Percentiles rank a stretch among this genome's conserved stretches.
These are phyloP conservation scores for Eragrostis curvula DNA, from an alignment of 176 grass and related monocot species.

Conservation along the genomic window DNA sequence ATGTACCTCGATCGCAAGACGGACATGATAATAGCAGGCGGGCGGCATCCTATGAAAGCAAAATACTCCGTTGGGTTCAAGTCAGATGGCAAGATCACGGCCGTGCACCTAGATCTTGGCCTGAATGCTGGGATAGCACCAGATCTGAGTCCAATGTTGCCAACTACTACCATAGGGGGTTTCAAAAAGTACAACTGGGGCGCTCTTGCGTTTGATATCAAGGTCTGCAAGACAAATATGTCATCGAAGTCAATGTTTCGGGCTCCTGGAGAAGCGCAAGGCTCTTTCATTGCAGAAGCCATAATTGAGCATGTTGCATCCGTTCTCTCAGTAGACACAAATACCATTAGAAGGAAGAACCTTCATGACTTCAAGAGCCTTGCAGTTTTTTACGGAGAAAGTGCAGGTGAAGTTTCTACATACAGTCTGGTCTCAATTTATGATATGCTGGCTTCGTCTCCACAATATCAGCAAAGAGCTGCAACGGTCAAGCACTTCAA, in stretches of 20 bases:
- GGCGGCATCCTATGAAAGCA: constrained; percentile 73
- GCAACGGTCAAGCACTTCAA: constrained; percentile 56
- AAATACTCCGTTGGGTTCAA: constrained; percentile 86
- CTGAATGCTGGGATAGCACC: constrained; percentile 64
- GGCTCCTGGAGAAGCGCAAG: constrained; percentile 82
- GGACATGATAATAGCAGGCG: constrained; percentile 80
- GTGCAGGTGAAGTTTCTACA: constrained; percentile 47
- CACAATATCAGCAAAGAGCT: constrained; percentile 53
- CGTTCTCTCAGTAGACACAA: constrained; percentile 52
- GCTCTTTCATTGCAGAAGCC: constrained; percentile 89
- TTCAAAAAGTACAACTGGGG: constrained; percentile 94
- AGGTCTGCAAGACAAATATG: constrained; percentile 80
- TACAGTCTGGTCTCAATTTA: constrained; percentile 79
- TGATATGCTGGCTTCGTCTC: constrained; percentile 65
- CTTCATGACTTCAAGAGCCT: constrained; percentile 78
- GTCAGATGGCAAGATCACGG: constrained; percentile 72
- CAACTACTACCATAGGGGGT: constrained; percentile 2
- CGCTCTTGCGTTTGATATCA: constrained; percentile 62
- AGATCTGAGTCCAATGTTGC: constrained; percentile 42
- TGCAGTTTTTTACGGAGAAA: constrained; percentile 41
- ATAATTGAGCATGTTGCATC: constrained; percentile 86
- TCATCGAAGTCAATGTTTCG: constrained; percentile 73
- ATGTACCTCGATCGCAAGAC: constrained; percentile 87
- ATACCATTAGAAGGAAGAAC: constrained; percentile 67
- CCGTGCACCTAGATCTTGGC: constrained; percentile 63